Evolutionary conservation across 345 rosid species (phyloP).

Genomic region (Murraya paniculata): DNA sequence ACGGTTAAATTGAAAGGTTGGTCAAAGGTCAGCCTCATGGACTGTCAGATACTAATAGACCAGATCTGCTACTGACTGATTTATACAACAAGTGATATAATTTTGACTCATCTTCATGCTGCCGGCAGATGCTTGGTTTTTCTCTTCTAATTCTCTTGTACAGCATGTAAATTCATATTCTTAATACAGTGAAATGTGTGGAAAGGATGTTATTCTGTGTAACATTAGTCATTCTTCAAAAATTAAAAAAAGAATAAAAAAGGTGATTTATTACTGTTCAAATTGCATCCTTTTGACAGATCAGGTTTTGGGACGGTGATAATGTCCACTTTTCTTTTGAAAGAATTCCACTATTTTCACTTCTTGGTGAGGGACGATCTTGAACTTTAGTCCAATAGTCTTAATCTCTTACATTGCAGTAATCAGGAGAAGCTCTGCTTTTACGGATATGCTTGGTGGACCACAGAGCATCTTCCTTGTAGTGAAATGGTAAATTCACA

Average conservation of each 20-base stretch:
- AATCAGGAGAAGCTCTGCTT: neutral
- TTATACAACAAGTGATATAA: constrained; percentile 33
- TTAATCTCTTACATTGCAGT: neutral
- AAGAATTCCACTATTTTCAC: neutral
- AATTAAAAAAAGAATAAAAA: constrained; percentile 14
- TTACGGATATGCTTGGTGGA: neutral
- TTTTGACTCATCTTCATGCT: constrained; percentile 18
- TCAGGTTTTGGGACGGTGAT: neutral
- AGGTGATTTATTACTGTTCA: constrained; percentile 3
- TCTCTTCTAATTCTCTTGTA: constrained; percentile 52
- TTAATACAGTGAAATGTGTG: constrained; percentile 45
- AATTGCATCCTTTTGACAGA: neutral
- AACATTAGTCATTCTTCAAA: constrained; percentile 65
- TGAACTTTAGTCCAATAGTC: neutral
- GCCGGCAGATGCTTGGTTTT: constrained; percentile 31
- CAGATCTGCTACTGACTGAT: constrained; percentile 49
- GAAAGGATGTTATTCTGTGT: constrained; percentile 53
- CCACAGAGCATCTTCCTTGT: neutral
- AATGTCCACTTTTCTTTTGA: too few species aligned
- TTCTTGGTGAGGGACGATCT: neutral
- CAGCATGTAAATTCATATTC: constrained; percentile 64
- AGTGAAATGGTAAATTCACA: neutral
- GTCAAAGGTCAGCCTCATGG: constrained; percentile 23
- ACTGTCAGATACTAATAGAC: constrained; percentile 39
- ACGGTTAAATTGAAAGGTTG: constrained; percentile 11